phyloP scores from a whole-genome alignment of 805 yeast genomes.

The Teunomyces kruisii region DNA sequence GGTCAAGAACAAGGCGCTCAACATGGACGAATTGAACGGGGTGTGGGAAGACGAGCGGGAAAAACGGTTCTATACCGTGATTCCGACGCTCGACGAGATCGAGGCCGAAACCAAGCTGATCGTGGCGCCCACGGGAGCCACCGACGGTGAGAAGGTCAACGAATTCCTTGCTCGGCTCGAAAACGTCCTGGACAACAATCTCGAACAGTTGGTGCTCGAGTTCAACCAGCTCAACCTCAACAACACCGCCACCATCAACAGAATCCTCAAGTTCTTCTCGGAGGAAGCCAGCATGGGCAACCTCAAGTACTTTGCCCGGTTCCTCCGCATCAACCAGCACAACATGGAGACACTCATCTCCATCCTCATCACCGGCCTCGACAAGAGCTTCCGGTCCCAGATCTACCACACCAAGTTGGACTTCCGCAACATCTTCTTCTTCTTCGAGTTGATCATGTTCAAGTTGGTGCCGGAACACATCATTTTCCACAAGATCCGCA shows the following conservation, averaged over 20 bases:
- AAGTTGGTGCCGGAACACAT: slow-evolving; percentile 68
- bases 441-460: slow-evolving; percentile 76
- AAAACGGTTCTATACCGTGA: slow-evolving; percentile 59
- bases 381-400: slow-evolving; percentile 60
- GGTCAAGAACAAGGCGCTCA: slow-evolving; percentile 18
- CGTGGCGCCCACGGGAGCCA: slow-evolving; percentile 6
- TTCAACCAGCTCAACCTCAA: slow-evolving; percentile 55
- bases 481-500: slow-evolving; percentile 69
- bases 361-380: slow-evolving; percentile 55
- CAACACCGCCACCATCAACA: slow-evolving; percentile 70
- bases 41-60: slow-evolving; percentile 69
- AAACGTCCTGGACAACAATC: slow-evolving; percentile 43
- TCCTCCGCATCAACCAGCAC: slow-evolving; percentile 59
- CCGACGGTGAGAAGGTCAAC: slow-evolving; percentile 40
- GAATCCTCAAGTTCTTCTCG: slow-evolving; percentile 56
- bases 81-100: slow-evolving; percentile 43
- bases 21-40: slow-evolving; percentile 25
- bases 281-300: slow-evolving; percentile 47
- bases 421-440: slow-evolving; percentile 58
- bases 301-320: slow-evolving; percentile 58
- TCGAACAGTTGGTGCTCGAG: slow-evolving; percentile 47
- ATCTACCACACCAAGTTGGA: slow-evolving; percentile 52
- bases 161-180: slow-evolving; percentile 46
- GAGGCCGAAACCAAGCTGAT: slow-evolving; percentile 16
- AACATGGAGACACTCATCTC: slow-evolving; percentile 50